Conservation (phyloP, 306 rosid genomes). For the Parietaria judaica region DNA sequence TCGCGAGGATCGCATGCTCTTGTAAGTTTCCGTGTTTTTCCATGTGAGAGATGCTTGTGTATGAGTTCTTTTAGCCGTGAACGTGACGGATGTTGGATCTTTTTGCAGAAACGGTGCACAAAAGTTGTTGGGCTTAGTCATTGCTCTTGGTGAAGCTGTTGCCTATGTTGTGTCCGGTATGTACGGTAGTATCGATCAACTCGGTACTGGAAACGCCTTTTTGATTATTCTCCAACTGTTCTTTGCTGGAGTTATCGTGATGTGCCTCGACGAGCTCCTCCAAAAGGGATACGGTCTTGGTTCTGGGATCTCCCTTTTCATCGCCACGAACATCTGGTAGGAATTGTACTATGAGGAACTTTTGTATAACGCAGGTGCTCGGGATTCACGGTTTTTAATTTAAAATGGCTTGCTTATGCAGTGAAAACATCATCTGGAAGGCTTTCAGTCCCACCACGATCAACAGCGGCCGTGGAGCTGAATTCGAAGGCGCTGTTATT, state of each 20-base stretch:
- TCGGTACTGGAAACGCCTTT: constrained; percentile 85
- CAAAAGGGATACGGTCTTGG: constrained; percentile 99
- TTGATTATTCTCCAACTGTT: constrained; percentile 80
- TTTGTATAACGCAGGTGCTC: neutral
- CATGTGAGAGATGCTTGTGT: no score
- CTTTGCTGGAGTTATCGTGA: constrained; percentile 80
- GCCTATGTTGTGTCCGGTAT: constrained; percentile 91
- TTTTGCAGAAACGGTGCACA: constrained; percentile 72
- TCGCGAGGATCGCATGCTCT: constrained; percentile 80
- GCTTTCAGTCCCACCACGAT: constrained; percentile 91
- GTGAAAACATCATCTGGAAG: constrained; percentile 90
- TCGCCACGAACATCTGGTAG: constrained; percentile 92
- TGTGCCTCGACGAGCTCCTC: constrained; percentile 90
- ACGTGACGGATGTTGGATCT: constrained; percentile 4
- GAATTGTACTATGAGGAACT: neutral
- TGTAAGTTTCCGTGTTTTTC: constrained; percentile 37
- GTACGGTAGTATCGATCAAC: constrained; percentile 94
- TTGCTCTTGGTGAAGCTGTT: constrained; percentile 92
- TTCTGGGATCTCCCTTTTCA: constrained; percentile 91
- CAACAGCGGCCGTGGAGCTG: constrained; percentile 89
- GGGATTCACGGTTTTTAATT: neutral
- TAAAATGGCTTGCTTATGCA: constrained; percentile 16
- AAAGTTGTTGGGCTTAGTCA: constrained; percentile 77
- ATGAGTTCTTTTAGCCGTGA: no score
- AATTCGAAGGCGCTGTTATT: constrained; percentile 88